A percentile compares a stretch with the other conserved stretches of the same genome.
Conservation (phyloP, 345 rosid species). For the Cochlearia excelsa region DNA sequence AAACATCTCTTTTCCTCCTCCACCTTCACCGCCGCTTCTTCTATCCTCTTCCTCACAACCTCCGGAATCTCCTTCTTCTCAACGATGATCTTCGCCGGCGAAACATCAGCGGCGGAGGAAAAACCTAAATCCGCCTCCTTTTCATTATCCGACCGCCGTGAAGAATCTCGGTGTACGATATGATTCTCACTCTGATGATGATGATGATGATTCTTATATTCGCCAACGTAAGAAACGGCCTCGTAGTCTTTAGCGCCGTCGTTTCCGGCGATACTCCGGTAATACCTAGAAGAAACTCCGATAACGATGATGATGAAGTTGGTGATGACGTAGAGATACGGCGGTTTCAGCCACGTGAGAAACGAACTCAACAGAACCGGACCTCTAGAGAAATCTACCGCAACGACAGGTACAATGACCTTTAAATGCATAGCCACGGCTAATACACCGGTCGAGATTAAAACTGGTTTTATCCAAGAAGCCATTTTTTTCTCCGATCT, state of each 20-base stretch:
- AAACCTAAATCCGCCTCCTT: background rate
- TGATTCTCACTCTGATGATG: too few species aligned
- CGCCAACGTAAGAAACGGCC: background rate
- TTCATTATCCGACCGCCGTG: background rate
- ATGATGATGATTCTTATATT: background rate
- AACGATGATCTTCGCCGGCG: background rate
- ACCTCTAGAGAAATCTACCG: conserved; percentile 34
- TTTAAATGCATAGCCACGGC: conserved; percentile 36
- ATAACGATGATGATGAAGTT: conserved; percentile 58
- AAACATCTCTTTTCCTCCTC: conserved; percentile 37
- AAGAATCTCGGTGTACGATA: background rate
- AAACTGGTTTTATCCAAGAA: conserved; percentile 33
- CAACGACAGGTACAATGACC: conserved; percentile 37
- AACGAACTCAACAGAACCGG: conserved; percentile 43
- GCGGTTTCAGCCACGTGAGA: conserved; percentile 56
- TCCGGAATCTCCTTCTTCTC: conserved; percentile 11
- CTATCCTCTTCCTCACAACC: conserved; percentile 5
- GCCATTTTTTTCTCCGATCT: conserved; percentile 31
- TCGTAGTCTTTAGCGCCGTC: too few species aligned
- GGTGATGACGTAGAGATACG: conserved; percentile 45
- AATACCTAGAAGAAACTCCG: conserved; percentile 41
- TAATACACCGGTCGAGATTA: conserved; percentile 42
- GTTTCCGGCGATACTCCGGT: too few species aligned
- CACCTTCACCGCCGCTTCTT: conserved; percentile 9
- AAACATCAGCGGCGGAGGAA: background rate